Evolutionary conservation across 192 early-diverging fungal species (phyloP).

Genomic region (Globomyces pollinis-pini): DNA sequence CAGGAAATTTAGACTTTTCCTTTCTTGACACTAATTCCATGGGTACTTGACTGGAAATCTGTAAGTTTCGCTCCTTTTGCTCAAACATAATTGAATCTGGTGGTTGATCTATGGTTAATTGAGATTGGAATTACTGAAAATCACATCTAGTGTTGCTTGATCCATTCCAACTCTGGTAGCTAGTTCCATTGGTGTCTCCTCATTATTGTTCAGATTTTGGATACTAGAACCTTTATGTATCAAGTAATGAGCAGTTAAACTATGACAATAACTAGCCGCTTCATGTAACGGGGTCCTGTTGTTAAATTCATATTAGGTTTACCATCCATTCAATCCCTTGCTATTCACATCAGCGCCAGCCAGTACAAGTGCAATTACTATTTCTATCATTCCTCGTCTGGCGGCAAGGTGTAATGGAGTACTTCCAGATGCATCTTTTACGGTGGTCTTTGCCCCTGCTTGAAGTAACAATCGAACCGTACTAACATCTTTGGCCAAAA

Average conservation of each 20-base stretch:
- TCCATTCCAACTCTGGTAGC: not conserved
- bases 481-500: slow-evolving; percentile 25
- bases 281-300: slow-evolving; percentile 38
- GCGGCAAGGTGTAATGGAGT: slow-evolving; percentile 28
- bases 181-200: slow-evolving; percentile 1
- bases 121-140: not conserved
- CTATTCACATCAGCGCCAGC: slow-evolving; percentile 23
- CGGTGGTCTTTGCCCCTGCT: slow-evolving; percentile 15
- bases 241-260: slow-evolving; percentile 22
- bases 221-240: slow-evolving; percentile 3
- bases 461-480: slow-evolving; percentile 18
- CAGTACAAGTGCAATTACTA: slow-evolving; percentile 24
- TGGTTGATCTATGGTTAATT: not conserved
- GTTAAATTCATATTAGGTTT: not conserved
- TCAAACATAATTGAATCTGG: too few relatives aligned
- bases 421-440: slow-evolving; percentile 20
- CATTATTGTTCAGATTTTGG: not conserved
- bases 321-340: slow-evolving; percentile 31
- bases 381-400: slow-evolving; percentile 26
- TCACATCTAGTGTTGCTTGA: not conserved
- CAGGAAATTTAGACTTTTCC: slow-evolving; percentile 1
- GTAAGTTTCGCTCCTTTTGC: too few relatives aligned
- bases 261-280: slow-evolving; percentile 13
- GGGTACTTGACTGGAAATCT: too few relatives aligned
- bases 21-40: too few relatives aligned